Evolutionary conservation across 1,284 basidiomycete genomes (phyloP).

Genomic region (Volvariella volvacea): DNA sequence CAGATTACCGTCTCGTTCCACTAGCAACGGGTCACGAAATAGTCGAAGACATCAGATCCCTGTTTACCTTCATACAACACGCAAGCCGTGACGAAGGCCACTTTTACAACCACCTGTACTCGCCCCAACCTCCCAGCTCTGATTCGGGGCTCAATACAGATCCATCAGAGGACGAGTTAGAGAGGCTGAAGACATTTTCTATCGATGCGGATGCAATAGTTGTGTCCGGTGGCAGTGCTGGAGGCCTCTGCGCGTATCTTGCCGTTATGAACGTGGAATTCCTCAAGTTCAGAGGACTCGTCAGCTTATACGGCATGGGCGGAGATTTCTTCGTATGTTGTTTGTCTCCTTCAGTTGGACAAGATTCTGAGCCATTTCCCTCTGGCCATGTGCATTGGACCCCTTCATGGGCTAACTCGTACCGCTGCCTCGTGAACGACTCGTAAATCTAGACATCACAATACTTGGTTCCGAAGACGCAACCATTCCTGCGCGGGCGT

Average conservation of each 20-base stretch:
- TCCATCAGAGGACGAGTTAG: too few species aligned
- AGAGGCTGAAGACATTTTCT: constrained; percentile 13
- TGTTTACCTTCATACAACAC: constrained; percentile 39
- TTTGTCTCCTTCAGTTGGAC: too few species aligned
- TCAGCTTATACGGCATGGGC: constrained; percentile 59
- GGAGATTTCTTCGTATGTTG: constrained; percentile 49
- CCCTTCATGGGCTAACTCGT: too few species aligned
- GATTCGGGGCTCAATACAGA: neutral
- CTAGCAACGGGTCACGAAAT: constrained; percentile 53
- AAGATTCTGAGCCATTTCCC: too few species aligned
- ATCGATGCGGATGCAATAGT: constrained; percentile 40
- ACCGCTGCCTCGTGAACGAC: too few species aligned
- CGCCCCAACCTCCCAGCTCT: too few species aligned
- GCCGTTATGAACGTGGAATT: constrained; percentile 41
- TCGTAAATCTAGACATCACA: constrained; percentile 11
- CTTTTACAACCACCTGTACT: neutral
- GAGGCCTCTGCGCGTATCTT: constrained; percentile 58
- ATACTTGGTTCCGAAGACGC: constrained; percentile 13
- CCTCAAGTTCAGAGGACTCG: constrained; percentile 45
- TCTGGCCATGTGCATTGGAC: too few species aligned
- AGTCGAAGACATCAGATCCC: constrained; percentile 45
- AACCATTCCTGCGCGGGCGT: constrained; percentile 13
- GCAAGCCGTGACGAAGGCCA: constrained; percentile 7
- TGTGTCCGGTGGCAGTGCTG: constrained; percentile 55
- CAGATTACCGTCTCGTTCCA: constrained; percentile 55